Evolutionary conservation across 2,329 filamentous ascomycete species (phyloP).

Genomic region (Cryphonectria carpinicola): DNA sequence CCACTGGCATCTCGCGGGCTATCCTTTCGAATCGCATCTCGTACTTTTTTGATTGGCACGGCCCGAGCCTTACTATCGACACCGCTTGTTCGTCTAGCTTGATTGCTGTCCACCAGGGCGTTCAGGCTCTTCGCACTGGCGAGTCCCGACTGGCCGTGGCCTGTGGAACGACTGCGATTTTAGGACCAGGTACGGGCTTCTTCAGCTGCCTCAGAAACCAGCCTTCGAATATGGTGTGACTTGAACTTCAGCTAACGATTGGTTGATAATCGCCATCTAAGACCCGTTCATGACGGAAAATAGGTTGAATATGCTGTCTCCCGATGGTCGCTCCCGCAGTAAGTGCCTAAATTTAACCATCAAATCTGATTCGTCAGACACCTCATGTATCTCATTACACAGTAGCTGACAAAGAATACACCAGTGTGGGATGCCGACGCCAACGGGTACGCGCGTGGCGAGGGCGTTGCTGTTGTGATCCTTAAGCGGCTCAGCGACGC

Average conservation of each 20-base stretch:
- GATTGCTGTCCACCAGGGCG: conserved; percentile 44
- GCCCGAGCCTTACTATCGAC: conserved; percentile 46
- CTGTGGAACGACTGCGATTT: conserved; percentile 35
- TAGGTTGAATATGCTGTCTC: conserved; percentile 1
- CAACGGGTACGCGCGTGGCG: conserved; percentile 61
- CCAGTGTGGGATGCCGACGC: conserved; percentile 51
- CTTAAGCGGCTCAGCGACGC: conserved; percentile 56
- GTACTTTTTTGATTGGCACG: conserved; percentile 45
- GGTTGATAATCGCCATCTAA: background rate
- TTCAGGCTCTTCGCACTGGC: conserved; percentile 39
- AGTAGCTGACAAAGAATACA: background rate
- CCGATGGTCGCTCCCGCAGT: conserved; percentile 28
- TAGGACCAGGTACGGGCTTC: background rate
- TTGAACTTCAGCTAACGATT: background rate
- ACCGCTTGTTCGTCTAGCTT: conserved; percentile 49
- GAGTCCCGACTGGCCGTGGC: conserved; percentile 40
- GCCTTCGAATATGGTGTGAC: background rate
- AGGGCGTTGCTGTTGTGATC: conserved; percentile 55
- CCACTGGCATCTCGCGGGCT: conserved; percentile 15
- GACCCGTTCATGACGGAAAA: background rate
- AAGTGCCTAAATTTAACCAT: background rate
- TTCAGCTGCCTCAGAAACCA: background rate
- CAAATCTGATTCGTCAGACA: background rate
- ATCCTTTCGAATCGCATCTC: conserved; percentile 44
- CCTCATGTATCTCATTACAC: background rate